These are phyloP conservation scores for Porphyra umbilicalis DNA, from an alignment of 31 red algal species.

Conservation along the genomic window DNA sequence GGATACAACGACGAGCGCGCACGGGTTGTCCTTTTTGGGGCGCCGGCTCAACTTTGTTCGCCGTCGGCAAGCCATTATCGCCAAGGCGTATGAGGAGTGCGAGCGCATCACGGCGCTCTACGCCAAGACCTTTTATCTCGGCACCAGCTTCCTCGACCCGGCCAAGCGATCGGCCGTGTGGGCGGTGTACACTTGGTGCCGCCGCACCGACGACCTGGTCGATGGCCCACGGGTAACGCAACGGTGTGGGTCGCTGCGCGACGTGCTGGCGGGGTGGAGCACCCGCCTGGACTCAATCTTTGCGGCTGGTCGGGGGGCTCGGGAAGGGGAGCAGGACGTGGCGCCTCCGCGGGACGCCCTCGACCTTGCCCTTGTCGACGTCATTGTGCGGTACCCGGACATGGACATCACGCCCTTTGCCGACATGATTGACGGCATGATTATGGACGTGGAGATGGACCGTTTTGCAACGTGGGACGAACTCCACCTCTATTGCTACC, in stretches of 20 bases:
- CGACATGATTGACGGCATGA: conserved; percentile 98
- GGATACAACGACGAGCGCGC: conserved; percentile 63
- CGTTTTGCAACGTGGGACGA: conserved; percentile 94
- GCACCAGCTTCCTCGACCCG: conserved; percentile 66
- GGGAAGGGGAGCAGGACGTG: background rate
- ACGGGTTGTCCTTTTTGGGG: conserved; percentile 41
- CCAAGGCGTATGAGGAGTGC: conserved; percentile 77
- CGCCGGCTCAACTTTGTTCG: conserved; percentile 46
- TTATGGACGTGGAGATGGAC: conserved; percentile 86
- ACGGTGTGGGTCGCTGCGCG: conserved; percentile 19
- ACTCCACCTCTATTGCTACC: conserved; percentile 94
- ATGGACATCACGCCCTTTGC: conserved; percentile 62
- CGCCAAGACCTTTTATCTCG: conserved; percentile 97
- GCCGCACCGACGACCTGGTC: conserved; percentile 93
- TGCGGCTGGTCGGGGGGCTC: conserved; percentile 21
- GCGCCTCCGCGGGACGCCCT: conserved; percentile 34
- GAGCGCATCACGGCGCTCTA: conserved; percentile 84
- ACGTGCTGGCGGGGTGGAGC: conserved; percentile 64
- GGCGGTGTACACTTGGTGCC: conserved; percentile 98
- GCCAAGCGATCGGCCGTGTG: conserved; percentile 82
- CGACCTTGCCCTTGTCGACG: conserved; percentile 80
- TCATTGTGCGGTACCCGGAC: conserved; percentile 39
- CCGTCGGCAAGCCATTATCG: conserved; percentile 34
- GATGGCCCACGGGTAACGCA: conserved; percentile 86
- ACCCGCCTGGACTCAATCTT: conserved; percentile 56